Conservation (phyloP, 768 basidiomycete species). For the Boletus speciosus region DNA sequence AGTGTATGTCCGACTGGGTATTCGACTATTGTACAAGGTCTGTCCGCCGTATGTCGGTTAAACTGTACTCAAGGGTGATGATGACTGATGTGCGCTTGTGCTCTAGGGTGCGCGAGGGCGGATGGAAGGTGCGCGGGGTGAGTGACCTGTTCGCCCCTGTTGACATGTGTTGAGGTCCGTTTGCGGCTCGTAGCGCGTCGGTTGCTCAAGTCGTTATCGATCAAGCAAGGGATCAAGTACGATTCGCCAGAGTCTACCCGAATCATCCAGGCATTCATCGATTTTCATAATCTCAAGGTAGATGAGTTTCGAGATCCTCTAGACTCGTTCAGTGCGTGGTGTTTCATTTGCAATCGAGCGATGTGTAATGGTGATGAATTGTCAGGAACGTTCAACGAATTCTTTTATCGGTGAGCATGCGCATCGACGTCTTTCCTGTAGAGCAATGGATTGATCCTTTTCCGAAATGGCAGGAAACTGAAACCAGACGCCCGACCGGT, state of each 20-base stretch:
- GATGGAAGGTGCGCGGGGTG: conserved; percentile 88
- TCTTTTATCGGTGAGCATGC: conserved; percentile 69
- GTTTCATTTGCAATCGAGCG: background rate
- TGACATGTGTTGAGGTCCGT: background rate
- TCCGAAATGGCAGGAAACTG: conserved; percentile 60
- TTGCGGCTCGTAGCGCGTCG: conserved; percentile 54
- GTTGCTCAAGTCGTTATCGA: conserved; percentile 84
- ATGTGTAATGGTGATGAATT: background rate
- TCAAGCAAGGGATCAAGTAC: conserved; percentile 94
- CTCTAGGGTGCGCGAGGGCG: conserved; percentile 71
- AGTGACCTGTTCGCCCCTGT: conserved; percentile 17
- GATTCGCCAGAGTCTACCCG: conserved; percentile 79
- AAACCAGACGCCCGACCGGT: conserved; percentile 78
- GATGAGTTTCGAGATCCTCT: conserved; percentile 83
- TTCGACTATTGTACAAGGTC: conserved; percentile 86
- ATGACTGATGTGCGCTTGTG: background rate
- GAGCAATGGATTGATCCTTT: background rate
- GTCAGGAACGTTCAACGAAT: conserved; percentile 87
- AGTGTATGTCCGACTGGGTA: conserved; percentile 88
- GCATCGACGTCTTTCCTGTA: background rate
- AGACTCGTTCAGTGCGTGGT: conserved; percentile 69
- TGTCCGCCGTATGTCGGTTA: conserved; percentile 3
- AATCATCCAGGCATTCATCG: conserved; percentile 85
- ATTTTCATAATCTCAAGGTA: conserved; percentile 82
- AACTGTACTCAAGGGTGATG: background rate